A percentile compares a stretch with the other conserved stretches of the same genome.
Evolutionary conservation across 768 basidiomycete genomes (phyloP).

Genomic region (Amanita thiersii): DNA sequence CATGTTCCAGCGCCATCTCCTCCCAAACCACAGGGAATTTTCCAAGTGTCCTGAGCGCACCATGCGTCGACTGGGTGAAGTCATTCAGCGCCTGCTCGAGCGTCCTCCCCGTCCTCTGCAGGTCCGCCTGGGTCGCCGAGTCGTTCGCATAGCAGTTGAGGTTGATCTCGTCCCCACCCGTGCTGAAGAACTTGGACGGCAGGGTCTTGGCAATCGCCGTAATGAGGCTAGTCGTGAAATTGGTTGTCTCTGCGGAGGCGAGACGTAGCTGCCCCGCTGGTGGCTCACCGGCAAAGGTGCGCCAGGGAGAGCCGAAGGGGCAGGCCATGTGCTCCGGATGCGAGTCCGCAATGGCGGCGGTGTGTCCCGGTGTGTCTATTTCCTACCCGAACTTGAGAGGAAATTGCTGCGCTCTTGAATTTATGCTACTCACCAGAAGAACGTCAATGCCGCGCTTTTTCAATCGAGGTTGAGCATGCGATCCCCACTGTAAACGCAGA

Average conservation of each 20-base stretch:
- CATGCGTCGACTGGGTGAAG: constrained; percentile 58
- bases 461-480: neutral
- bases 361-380: constrained; percentile 83
- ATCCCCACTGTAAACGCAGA: neutral
- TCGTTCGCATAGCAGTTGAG: constrained; percentile 58
- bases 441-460: constrained; percentile 58
- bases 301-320: constrained; percentile 45
- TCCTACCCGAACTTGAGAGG: constrained; percentile 32
- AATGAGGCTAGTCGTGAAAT: constrained; percentile 52
- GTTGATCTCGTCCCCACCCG: constrained; percentile 82
- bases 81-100: constrained; percentile 54
- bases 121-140: constrained; percentile 42
- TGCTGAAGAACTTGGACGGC: constrained; percentile 58
- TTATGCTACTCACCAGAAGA: constrained; percentile 35
- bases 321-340: constrained; percentile 77
- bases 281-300: constrained; percentile 59
- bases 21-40: constrained; percentile 85
- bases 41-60: constrained; percentile 39
- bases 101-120: constrained; percentile 42
- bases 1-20: constrained; percentile 58
- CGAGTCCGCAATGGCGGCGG: constrained; percentile 49
- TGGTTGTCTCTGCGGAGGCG: constrained; percentile 47
- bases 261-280: constrained; percentile 81
- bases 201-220: constrained; percentile 41
- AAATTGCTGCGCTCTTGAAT: neutral